These are phyloP conservation scores for Penicillium concentricum DNA, from an alignment of 2,329 filamentous ascomycete species.

Conservation along the genomic window DNA sequence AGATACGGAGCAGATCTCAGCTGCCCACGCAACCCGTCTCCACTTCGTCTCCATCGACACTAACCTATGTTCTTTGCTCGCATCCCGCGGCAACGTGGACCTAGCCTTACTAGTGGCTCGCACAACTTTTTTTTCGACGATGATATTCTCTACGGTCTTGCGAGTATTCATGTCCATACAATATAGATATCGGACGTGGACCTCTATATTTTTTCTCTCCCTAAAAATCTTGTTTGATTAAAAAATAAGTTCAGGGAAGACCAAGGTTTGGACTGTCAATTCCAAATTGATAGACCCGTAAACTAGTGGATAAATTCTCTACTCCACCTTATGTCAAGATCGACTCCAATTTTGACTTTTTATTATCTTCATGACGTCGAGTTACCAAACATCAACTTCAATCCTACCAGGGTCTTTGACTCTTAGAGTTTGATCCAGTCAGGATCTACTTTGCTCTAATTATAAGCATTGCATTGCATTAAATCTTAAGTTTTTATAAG, in stretches of 20 bases:
- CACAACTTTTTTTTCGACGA: neutral
- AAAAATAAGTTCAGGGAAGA: neutral
- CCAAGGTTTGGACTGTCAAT: neutral
- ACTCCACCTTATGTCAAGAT: slow-evolving; percentile 5
- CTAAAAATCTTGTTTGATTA: no score
- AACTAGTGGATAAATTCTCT: slow-evolving; percentile 9
- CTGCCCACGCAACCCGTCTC: slow-evolving; percentile 5
- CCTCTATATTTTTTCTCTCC: neutral
- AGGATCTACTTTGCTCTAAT: neutral
- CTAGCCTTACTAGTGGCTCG: slow-evolving; percentile 12
- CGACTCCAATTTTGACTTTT: slow-evolving; percentile 6
- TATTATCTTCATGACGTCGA: slow-evolving; percentile 12
- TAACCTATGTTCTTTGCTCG: slow-evolving; percentile 17
- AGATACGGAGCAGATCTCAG: neutral
- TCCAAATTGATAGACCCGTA: slow-evolving; percentile 9
- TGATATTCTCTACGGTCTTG: neutral
- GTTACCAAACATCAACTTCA: neutral
- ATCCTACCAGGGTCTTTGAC: neutral
- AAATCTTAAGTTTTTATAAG: neutral
- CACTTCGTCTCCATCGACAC: neutral
- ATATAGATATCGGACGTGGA: neutral
- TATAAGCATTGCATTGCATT: neutral
- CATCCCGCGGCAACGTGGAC: slow-evolving; percentile 23
- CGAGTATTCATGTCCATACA: neutral
- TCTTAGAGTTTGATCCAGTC: slow-evolving; percentile 16